phyloP scores from a whole-genome alignment of 2,329 filamentous ascomycete genomes.

The Pseudohalonectria lignicola region DNA sequence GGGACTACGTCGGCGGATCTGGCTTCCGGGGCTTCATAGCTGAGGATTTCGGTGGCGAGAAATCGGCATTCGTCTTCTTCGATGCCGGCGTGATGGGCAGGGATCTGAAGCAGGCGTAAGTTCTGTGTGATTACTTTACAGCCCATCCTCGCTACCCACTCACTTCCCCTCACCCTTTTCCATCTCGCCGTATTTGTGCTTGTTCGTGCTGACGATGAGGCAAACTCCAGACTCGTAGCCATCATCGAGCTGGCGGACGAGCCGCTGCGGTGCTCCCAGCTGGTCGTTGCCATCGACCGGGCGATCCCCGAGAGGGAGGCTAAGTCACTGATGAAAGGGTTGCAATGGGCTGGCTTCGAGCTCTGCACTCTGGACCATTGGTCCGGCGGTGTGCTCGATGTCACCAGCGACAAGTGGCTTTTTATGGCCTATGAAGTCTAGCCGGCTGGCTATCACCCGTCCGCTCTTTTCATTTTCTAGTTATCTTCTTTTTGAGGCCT shows the following conservation, averaged over 20 bases:
- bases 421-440: slow-evolving; percentile 84
- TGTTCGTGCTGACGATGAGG: no score
- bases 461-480: slow-evolving; percentile 3
- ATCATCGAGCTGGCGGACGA: slow-evolving; percentile 78
- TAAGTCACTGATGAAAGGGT: slow-evolving; percentile 63
- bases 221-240: slow-evolving; percentile 61
- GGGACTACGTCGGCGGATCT: slow-evolving; percentile 75
- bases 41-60: slow-evolving; percentile 45
- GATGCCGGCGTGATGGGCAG: slow-evolving; percentile 57
- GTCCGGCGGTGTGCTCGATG: slow-evolving; percentile 44
- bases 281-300: slow-evolving; percentile 75
- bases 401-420: slow-evolving; percentile 69
- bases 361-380: slow-evolving; percentile 71
- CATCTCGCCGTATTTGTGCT: slow-evolving; percentile 5
- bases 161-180: neutral
- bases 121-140: slow-evolving; percentile 10
- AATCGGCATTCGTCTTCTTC: slow-evolving; percentile 81
- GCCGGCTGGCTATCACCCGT: no score
- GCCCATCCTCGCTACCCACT: neutral
- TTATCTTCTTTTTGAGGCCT: neutral
- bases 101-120: slow-evolving; percentile 81
- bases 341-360: slow-evolving; percentile 90
- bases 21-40: slow-evolving; percentile 81
- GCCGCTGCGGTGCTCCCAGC: slow-evolving; percentile 63
- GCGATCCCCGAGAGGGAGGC: slow-evolving; percentile 49